Percentiles rank a stretch among this genome's conserved stretches.
Conservation (phyloP, 2,329 filamentous ascomycete genomes). For the Macrophomina phaseolina region DNA sequence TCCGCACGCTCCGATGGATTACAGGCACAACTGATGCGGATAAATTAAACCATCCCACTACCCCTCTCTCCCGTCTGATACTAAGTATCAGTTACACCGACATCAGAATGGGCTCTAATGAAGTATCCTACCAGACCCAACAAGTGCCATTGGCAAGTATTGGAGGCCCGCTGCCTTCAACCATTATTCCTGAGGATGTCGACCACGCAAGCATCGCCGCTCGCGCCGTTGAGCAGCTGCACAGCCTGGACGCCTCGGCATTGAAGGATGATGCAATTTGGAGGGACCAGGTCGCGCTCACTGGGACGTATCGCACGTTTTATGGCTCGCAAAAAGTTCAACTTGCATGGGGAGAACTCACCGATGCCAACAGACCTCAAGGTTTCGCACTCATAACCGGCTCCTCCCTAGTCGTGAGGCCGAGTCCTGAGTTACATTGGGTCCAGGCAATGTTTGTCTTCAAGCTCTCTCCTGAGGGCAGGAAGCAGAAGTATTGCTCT, state of each 20-base stretch:
- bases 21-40: too few relatives aligned
- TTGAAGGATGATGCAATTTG: constrained; percentile 42
- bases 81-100: neutral
- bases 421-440: constrained; percentile 37
- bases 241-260: constrained; percentile 28
- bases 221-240: constrained; percentile 29
- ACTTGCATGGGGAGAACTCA: constrained; percentile 43
- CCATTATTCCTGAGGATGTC: constrained; percentile 28
- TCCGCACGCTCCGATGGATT: too few relatives aligned
- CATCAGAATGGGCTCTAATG: neutral
- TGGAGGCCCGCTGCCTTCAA: constrained; percentile 33
- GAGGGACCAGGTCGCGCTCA: constrained; percentile 63
- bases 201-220: constrained; percentile 30
- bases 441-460: constrained; percentile 42
- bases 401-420: constrained; percentile 29
- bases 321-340: constrained; percentile 52
- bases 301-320: constrained; percentile 63
- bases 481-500: constrained; percentile 4
- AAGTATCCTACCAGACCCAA: neutral
- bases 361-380: constrained; percentile 40
- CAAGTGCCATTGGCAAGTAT: constrained; percentile 5
- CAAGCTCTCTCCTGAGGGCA: constrained; percentile 37
- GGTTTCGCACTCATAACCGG: constrained; percentile 30
- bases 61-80: too few relatives aligned
- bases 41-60: too few relatives aligned